Conservation (phyloP, 352 stramenopile species). For the Nothophytophthora sp. region DNA sequence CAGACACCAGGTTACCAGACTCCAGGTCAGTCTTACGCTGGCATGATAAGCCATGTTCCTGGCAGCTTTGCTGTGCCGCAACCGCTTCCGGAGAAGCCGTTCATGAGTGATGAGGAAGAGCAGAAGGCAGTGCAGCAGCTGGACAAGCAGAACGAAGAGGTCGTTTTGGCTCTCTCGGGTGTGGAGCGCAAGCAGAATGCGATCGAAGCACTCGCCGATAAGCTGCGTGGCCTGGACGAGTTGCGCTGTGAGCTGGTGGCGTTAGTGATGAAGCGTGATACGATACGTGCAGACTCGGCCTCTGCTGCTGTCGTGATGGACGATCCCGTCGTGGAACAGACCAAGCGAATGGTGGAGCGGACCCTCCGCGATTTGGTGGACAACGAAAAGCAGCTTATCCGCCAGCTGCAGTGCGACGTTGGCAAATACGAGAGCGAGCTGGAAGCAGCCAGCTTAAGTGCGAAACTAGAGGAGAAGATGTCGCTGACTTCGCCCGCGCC, state of each 20-base stretch:
- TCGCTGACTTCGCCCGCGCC: slow-evolving; percentile 29
- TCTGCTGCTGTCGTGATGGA: slow-evolving; percentile 7
- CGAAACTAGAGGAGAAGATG: slow-evolving; percentile 32
- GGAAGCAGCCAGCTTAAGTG: slow-evolving; percentile 39
- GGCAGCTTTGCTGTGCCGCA: slow-evolving; percentile 14
- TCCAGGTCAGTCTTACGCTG: slow-evolving; percentile 7
- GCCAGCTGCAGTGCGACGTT: slow-evolving; percentile 59
- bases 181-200: slow-evolving; percentile 68
- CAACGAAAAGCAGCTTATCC: slow-evolving; percentile 53
- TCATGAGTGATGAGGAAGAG: slow-evolving; percentile 65
- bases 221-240: slow-evolving; percentile 72
- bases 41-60: slow-evolving; percentile 21
- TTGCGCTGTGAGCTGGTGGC: slow-evolving; percentile 69
- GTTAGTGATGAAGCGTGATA: slow-evolving; percentile 70
- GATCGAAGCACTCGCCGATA: slow-evolving; percentile 63
- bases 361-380: slow-evolving; percentile 57
- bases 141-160: slow-evolving; percentile 55
- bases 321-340: slow-evolving; percentile 31
- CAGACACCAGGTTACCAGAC: too few relatives aligned
- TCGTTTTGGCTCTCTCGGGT: slow-evolving; percentile 37
- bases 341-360: slow-evolving; percentile 39
- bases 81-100: slow-evolving; percentile 33
- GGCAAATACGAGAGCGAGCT: slow-evolving; percentile 50
- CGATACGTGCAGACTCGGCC: slow-evolving; percentile 31
- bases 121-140: slow-evolving; percentile 50